These are phyloP conservation scores for Xylariales sp. DNA, from an alignment of 2,329 filamentous ascomycete species.

Conservation along the genomic window DNA sequence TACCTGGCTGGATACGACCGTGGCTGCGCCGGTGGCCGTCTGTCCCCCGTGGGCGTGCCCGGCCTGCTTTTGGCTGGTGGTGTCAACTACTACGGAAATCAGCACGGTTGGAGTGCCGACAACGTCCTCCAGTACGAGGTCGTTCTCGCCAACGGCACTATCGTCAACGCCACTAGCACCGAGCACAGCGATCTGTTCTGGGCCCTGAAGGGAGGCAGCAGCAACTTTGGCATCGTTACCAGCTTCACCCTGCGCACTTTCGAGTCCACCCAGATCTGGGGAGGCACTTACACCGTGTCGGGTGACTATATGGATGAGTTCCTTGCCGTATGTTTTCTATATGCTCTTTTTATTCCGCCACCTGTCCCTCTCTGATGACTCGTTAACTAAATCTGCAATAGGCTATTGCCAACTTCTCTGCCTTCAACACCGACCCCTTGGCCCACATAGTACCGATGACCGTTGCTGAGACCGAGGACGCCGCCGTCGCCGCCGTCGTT, in stretches of 20 bases:
- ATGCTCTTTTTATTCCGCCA: neutral
- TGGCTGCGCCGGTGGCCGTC: conserved; percentile 8
- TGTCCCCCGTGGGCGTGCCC: conserved; percentile 10
- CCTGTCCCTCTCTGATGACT: too few relatives aligned
- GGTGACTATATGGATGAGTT: conserved; percentile 13
- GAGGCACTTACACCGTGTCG: conserved; percentile 16
- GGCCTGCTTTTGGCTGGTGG: conserved; percentile 11
- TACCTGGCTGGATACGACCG: conserved; percentile 5
- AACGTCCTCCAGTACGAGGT: conserved; percentile 7
- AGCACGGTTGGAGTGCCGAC: conserved; percentile 5
- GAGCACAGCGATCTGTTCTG: conserved; percentile 7
- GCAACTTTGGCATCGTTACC: conserved; percentile 8
- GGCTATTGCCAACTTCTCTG: conserved; percentile 17
- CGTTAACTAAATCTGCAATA: neutral
- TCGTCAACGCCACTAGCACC: conserved; percentile 1
- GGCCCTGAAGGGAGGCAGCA: conserved; percentile 6
- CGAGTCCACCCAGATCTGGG: conserved; percentile 1
- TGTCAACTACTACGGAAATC: conserved; percentile 10
- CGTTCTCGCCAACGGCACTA: conserved; percentile 4
- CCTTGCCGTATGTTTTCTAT: conserved; percentile 9
- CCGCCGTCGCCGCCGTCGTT: conserved; percentile 26
- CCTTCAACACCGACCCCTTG: conserved; percentile 15
- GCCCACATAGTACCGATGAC: conserved; percentile 17
- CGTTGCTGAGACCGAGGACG: conserved; percentile 13
- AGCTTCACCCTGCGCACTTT: conserved; percentile 4